These are phyloP conservation scores for Pharus latifolius DNA, from an alignment of 176 grass and related monocot genomes.

Conservation along the genomic window DNA sequence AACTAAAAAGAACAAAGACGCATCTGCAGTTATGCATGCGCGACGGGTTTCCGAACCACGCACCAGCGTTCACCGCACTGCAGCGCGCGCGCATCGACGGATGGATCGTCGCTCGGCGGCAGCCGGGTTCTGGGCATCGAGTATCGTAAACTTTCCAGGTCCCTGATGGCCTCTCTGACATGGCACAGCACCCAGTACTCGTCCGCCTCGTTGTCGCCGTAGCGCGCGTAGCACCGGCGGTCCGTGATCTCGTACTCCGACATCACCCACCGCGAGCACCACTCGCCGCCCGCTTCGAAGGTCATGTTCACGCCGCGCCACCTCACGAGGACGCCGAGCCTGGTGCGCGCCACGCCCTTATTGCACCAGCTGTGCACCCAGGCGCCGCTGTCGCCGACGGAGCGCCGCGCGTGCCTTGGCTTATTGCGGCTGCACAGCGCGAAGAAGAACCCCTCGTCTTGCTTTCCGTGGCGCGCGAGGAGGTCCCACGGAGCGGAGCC, in stretches of 20 bases:
- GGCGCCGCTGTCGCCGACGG: not conserved
- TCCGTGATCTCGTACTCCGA: slow-evolving; percentile 43
- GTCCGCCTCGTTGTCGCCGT: slow-evolving; percentile 25
- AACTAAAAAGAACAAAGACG: too few species aligned
- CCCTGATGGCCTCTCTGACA: not conserved
- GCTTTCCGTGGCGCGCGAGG: slow-evolving; percentile 5
- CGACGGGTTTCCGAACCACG: too few species aligned
- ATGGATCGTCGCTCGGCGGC: too few species aligned
- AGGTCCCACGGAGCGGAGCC: slow-evolving; percentile 31
- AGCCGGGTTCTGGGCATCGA: too few species aligned
- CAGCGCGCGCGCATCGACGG: too few species aligned
- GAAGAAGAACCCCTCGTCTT: slow-evolving; percentile 23
- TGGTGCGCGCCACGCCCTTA: not conserved
- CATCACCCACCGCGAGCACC: slow-evolving; percentile 30
- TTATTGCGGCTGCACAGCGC: not conserved
- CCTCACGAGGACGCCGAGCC: slow-evolving; percentile 23
- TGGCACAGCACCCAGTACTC: slow-evolving; percentile 42
- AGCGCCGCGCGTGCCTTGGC: not conserved
- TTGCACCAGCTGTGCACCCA: slow-evolving; percentile 13
- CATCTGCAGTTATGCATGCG: too few species aligned
- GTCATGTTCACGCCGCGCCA: slow-evolving; percentile 3
- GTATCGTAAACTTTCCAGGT: too few species aligned
- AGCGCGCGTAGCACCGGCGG: slow-evolving; percentile 23
- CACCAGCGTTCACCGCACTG: too few species aligned
- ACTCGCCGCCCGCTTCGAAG: slow-evolving; percentile 13